Base-by-base conservation (phyloP, 371 early-diverging fungal species). In the Mucor mucedo region DNA sequence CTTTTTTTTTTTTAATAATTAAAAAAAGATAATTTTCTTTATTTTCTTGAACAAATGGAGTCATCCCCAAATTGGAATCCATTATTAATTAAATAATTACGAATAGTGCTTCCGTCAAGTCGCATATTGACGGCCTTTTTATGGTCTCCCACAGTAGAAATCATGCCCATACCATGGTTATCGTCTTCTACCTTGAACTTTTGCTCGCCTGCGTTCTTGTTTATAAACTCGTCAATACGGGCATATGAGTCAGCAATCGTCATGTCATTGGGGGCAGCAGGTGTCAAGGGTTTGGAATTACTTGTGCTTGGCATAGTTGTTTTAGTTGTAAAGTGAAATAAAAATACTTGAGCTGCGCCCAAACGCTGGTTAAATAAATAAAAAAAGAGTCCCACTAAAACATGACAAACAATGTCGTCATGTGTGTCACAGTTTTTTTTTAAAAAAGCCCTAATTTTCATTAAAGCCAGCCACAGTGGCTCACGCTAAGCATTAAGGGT, bases 111-210 rank as follows among this genome's bases (percentile, higher is more conserved):
- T 45, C 57, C 41, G 29, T 45, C 63, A 8, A 71, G 48, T 21
- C 67, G 55, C 6, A 71, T 48, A 48, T 63, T 66, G 8, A 60
- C 40, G 5, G 71, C 71, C 47, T 56, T 39, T 30, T 60, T 63
- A 9, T 33, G 35, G 35, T 30, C 29, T 16, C 21, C 27, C 6
- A 62, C 10, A n/a, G 71, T 66, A 3, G 63, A 66, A 8, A 71
- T 52, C 60, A 71, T 59, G 10, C 71, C 71, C 71, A 71, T 71
- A 13, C 71, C 71, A 52, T 71, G 71, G 30, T 66, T 63, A 49
- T 71, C 71, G 28, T 71, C 71, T 52, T 71, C 71, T 3, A 71
- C 50, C 21, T 66, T 71, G 44, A 71, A 71, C 9, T 58, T 14
- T 4, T 54, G 52, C 2, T 55, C 49, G 21, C 32, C n/a, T 5